phyloP scores from a whole-genome alignment of 495 filamentous ascomycete species.

The Podospora australis region DNA sequence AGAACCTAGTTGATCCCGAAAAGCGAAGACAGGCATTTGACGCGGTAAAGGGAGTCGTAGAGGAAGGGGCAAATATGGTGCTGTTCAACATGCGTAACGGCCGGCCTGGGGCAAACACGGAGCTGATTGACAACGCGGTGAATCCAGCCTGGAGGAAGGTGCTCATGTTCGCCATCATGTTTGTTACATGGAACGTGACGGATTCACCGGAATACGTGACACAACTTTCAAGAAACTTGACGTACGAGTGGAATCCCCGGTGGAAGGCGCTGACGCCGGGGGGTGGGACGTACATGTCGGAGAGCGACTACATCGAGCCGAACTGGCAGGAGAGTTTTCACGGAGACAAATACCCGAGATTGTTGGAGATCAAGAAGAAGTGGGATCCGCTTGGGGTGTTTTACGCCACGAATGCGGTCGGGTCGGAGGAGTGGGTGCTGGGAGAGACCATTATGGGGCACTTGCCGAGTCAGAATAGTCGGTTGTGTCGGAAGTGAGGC shows the following conservation, averaged over 20 bases:
- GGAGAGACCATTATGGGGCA: too few relatives aligned
- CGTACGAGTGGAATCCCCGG: conserved; percentile 6
- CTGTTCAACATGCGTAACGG: conserved; percentile 43
- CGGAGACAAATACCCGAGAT: conserved; percentile 43
- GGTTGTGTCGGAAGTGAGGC: too few relatives aligned
- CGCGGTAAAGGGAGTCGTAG: conserved; percentile 33
- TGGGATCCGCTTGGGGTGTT: conserved; percentile 49
- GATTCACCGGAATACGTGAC: neutral
- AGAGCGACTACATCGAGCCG: conserved; percentile 48
- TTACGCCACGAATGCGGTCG: conserved; percentile 47
- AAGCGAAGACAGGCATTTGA: conserved; percentile 34
- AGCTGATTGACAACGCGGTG: conserved; percentile 28
- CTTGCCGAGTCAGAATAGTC: too few relatives aligned
- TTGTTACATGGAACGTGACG: conserved; percentile 12
- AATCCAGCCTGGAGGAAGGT: conserved; percentile 41
- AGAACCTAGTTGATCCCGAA: conserved; percentile 29
- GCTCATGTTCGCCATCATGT: conserved; percentile 33
- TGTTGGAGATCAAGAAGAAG: conserved; percentile 44
- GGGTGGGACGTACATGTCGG: conserved; percentile 40
- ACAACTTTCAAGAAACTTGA: conserved; percentile 3
- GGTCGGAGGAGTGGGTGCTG: conserved; percentile 43
- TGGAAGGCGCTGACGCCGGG: conserved; percentile 22
- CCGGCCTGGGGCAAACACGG: conserved; percentile 18
- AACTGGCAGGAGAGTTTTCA: conserved; percentile 55
- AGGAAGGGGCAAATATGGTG: conserved; percentile 35